Base-by-base conservation (phyloP, 139 green algal genomes). In the Chlorella sorokiniana region DNA sequence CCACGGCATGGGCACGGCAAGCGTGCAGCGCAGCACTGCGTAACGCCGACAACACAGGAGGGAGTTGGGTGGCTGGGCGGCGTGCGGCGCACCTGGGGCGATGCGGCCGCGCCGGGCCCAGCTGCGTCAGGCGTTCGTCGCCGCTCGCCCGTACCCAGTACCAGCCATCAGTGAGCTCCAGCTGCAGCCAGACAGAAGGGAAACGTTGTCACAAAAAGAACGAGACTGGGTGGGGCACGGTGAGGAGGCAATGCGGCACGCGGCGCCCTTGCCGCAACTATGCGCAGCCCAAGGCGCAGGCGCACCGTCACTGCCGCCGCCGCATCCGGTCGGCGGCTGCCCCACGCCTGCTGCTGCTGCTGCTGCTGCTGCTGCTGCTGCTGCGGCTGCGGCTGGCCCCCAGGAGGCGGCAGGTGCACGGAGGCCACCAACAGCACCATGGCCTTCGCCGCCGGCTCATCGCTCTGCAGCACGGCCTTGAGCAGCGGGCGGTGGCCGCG, bases 151-250 rank as follows among this genome's bases (percentile, higher is more conserved):
- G 76, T 0, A 94, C 80, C 41, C 74, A 73, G 85, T 96, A 96
- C 91, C 91, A 95, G 6, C 92, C 92, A 76, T 96, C 92, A 20
- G 81, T 95, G 6, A 96, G 83, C 80, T 92, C 83, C 59, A 95
- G 40, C 80, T 84, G 79, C 79, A 70, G 22, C 7, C 56, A 56
- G 16, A 56, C 48, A 56, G 48, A 16, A 16, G 14, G 14, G 48
- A 56, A 11, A 16, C 16, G 11, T 56, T 16, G 48, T 25, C 14
- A 11, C 48, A 56, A 56, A n/a, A 8, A 42, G 11, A 71, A 45
- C 29, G 14, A 16, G 11, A 16, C 22, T 23, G 31, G 31, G 31
- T 20, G 4, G 64, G 1, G 64, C 31, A 71, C 31, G 31, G 9
- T 20, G 14, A n/a, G n/a, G n/a, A n/a, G n/a, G n/a, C n/a, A n/a